These are phyloP conservation scores for Ensete glaucum DNA, from an alignment of 176 grass and related monocot genomes.

Conservation along the genomic window DNA sequence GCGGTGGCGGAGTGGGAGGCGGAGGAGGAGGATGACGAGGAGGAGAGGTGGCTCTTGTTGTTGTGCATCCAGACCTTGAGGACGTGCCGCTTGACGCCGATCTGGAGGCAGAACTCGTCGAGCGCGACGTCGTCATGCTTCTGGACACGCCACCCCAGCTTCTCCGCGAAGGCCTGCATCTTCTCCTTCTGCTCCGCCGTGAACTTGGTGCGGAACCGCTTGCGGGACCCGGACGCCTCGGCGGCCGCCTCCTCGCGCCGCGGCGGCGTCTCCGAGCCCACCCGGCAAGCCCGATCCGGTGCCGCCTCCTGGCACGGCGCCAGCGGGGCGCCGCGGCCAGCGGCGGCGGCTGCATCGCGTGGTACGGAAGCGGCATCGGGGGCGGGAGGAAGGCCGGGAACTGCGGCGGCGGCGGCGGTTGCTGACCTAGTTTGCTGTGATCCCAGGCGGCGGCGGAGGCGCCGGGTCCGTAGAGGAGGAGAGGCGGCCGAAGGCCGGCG, in stretches of 20 bases:
- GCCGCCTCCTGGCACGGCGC: not conserved
- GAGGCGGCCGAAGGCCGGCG: not conserved
- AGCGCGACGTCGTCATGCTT: not conserved
- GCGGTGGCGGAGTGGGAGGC: not conserved
- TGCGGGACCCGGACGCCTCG: not conserved
- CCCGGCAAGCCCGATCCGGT: not conserved
- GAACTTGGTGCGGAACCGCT: conserved; percentile 3
- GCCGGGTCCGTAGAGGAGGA: not conserved
- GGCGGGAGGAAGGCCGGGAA: not conserved
- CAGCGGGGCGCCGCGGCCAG: not conserved
- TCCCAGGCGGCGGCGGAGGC: not conserved
- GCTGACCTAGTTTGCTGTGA: not conserved
- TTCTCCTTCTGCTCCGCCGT: conserved; percentile 1
- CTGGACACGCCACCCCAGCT: not conserved
- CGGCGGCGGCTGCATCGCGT: not conserved
- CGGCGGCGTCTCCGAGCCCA: conserved; percentile 5
- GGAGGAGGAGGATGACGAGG: not conserved
- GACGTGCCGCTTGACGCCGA: conserved; percentile 63
- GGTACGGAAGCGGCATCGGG: not conserved
- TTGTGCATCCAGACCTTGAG: conserved; percentile 96
- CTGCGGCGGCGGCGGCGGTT: not conserved
- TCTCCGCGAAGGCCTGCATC: not conserved
- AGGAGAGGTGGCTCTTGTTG: conserved; percentile 35
- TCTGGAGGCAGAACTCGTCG: conserved; percentile 7
- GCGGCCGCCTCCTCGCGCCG: not conserved